Conservation (phyloP, 2,329 filamentous ascomycete species). For the Microsporum ferrugineum region DNA sequence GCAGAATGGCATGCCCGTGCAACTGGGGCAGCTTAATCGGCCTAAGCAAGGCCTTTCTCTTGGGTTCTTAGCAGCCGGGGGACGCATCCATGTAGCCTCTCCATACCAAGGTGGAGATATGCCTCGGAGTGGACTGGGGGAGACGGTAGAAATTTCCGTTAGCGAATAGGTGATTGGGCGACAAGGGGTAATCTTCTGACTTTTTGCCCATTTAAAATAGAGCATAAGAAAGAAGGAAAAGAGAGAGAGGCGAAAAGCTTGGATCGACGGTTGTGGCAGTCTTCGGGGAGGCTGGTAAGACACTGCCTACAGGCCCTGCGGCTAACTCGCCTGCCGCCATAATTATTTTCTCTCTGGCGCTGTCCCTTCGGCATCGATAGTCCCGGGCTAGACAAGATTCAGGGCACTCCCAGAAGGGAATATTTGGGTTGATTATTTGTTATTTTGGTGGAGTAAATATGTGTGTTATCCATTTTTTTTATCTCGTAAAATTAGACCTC, state of each 20-base stretch:
- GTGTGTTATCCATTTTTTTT: not conserved
- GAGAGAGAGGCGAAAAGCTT: not conserved
- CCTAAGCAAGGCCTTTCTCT: not conserved
- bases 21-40: not conserved
- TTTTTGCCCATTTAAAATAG: not conserved
- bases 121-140: not conserved
- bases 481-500: not conserved
- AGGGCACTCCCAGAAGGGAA: not conserved
- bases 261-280: constrained; percentile 1
- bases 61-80: not conserved
- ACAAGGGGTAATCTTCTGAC: not conserved
- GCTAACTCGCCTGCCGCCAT: constrained; percentile 1
- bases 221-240: not conserved
- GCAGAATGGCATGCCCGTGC: not conserved
- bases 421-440: not conserved
- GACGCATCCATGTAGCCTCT: not conserved
- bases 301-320: not conserved
- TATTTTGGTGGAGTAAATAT: not conserved
- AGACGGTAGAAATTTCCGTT: not conserved
- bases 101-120: not conserved
- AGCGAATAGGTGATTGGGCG: not conserved
- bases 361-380: not conserved
- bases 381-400: not conserved
- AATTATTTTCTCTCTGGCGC: not conserved
- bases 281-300: not conserved